A percentile compares a stretch with the other conserved stretches of the same genome.
Evolutionary conservation across 2,329 filamentous ascomycete genomes (phyloP).

Genomic region (Didymella exigua): DNA sequence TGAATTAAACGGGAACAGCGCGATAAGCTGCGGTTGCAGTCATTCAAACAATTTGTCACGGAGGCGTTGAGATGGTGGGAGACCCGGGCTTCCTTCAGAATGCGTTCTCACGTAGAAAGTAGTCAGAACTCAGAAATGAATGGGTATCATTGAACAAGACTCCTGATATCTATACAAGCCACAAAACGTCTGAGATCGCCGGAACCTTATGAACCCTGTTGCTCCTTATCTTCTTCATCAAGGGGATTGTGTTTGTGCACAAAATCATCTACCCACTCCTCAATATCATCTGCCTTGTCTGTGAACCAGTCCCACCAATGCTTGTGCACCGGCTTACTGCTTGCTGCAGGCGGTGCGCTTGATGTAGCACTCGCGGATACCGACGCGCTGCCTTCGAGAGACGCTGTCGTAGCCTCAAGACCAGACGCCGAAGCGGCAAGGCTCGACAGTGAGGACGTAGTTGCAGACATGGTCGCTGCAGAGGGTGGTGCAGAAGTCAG

Average conservation of each 20-base stretch:
- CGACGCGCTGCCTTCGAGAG: slow-evolving; percentile 3
- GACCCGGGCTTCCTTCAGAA: not conserved
- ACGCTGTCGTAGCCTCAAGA: slow-evolving; percentile 21
- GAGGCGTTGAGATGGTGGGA: too few species aligned
- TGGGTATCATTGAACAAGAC: slow-evolving; percentile 10
- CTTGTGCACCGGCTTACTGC: slow-evolving; percentile 16
- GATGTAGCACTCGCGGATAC: slow-evolving; percentile 20
- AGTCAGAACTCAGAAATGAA: not conserved
- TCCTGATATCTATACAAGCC: not conserved
- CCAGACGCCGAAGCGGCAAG: slow-evolving; percentile 32
- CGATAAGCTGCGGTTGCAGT: not conserved
- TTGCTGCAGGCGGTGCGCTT: slow-evolving; percentile 22
- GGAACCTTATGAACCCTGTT: not conserved
- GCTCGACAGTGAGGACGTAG: slow-evolving; percentile 27
- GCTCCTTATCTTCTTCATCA: slow-evolving; percentile 2
- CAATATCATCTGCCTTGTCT: slow-evolving; percentile 43
- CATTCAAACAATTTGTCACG: too few species aligned
- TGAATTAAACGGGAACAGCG: not conserved
- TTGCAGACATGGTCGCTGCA: slow-evolving; percentile 25
- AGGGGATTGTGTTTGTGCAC: slow-evolving; percentile 38
- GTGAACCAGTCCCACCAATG: slow-evolving; percentile 48
- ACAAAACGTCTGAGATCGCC: not conserved
- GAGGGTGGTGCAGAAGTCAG: slow-evolving; percentile 7
- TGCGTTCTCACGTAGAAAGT: not conserved
- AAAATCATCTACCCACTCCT: slow-evolving; percentile 46